A percentile compares a stretch with the other conserved stretches of the same genome.
Conservation (phyloP, 1,139 yeast genomes). For the Pichia sp. region DNA sequence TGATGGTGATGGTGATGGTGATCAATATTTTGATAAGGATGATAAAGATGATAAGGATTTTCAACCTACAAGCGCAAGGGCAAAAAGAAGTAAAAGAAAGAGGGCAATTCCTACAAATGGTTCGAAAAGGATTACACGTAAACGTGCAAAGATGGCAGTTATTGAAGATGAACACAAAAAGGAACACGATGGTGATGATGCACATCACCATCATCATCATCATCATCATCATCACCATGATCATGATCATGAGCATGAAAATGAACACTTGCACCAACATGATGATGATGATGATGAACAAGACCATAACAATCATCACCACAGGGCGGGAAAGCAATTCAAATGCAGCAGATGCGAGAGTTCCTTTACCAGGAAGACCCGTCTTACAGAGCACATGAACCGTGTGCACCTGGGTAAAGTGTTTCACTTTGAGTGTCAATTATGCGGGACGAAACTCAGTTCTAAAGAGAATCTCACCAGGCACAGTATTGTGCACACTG, state of each 20-base stretch:
- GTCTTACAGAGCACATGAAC: slow-evolving; percentile 23
- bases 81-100: no score
- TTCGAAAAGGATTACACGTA: no score
- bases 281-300: neutral
- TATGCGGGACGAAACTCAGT: slow-evolving; percentile 20
- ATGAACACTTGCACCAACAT: neutral
- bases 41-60: slow-evolving; percentile 4
- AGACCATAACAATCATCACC: neutral
- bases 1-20: neutral
- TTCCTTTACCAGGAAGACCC: slow-evolving; percentile 25
- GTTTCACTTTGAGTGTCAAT: slow-evolving; percentile 17
- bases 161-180: no score
- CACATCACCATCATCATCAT: no score
- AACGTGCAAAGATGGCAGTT: no score
- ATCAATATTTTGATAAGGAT: neutral
- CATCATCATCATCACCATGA: no score
- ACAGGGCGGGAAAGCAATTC: slow-evolving; percentile 14
- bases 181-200: no score
- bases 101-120: no score
- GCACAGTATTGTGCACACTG: slow-evolving; percentile 25
- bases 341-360: slow-evolving; percentile 21
- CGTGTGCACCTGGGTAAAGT: slow-evolving; percentile 21
- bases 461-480: slow-evolving; percentile 25
- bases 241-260: neutral
- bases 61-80: no score